Conservation (phyloP, 805 yeast genomes). For the Maudiozyma saulgeensis region DNA sequence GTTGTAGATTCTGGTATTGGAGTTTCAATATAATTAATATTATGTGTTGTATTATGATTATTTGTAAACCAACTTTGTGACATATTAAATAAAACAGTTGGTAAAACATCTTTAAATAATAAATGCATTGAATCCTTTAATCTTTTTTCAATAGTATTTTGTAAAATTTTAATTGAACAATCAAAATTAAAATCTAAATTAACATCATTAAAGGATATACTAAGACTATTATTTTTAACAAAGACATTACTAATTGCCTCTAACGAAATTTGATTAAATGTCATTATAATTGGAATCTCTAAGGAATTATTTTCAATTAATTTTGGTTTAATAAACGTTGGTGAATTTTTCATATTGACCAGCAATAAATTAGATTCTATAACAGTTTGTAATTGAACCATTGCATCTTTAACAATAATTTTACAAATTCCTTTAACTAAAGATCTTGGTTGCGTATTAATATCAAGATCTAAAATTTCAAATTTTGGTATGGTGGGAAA, state of each 20-base stretch:
- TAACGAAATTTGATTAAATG: conserved; percentile 24
- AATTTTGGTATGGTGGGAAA: conserved; percentile 25
- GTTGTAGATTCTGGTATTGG: conserved; percentile 3
- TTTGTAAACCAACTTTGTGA: conserved; percentile 26
- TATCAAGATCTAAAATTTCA: conserved; percentile 28
- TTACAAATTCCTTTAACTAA: conserved; percentile 29
- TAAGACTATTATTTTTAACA: conserved; percentile 26
- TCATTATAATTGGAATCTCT: conserved; percentile 28
- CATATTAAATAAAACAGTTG: conserved; percentile 28
- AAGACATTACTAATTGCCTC: conserved; percentile 29
- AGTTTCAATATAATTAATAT: not conserved
- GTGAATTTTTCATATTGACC: conserved; percentile 20
- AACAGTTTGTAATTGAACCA: conserved; percentile 26
- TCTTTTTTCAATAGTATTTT: conserved; percentile 27
- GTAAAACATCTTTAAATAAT: conserved; percentile 28
- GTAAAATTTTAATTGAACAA: conserved; percentile 29
- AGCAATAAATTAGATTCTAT: conserved; percentile 28
- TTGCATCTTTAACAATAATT: conserved; percentile 25
- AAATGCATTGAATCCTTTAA: conserved; percentile 27
- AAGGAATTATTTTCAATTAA: conserved; percentile 28
- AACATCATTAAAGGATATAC: conserved; percentile 31
- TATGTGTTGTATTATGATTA: not conserved
- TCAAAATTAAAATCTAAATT: conserved; percentile 28
- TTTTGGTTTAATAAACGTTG: conserved; percentile 25
- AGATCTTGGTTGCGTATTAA: conserved; percentile 26